Conservation (phyloP, 1,284 basidiomycete genomes). For the Pulveroboletus sp. region DNA sequence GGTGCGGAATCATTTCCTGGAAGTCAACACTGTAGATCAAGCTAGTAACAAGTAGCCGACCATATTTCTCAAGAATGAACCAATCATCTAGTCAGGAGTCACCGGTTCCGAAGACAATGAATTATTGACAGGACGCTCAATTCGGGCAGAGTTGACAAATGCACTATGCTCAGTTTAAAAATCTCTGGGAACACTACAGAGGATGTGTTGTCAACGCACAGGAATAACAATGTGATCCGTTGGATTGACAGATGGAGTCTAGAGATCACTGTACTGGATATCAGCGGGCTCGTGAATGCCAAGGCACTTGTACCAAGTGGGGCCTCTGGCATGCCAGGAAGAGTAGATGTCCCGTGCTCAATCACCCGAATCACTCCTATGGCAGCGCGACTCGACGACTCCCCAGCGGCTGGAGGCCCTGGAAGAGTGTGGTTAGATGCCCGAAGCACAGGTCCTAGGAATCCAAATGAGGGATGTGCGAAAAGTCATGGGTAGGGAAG, state of each 20-base stretch:
- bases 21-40: background rate
- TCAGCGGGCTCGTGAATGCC: background rate
- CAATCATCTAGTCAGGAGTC: background rate
- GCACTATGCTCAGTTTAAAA: background rate
- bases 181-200: background rate
- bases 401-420: background rate
- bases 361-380: background rate
- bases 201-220: background rate
- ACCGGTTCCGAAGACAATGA: background rate
- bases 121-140: background rate
- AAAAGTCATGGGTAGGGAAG: too few species aligned
- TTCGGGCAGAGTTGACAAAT: background rate
- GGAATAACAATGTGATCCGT: too few species aligned
- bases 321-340: background rate
- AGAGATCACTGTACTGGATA: background rate
- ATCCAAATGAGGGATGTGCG: background rate
- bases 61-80: background rate
- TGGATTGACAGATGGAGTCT: background rate
- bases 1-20: background rate
- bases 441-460: background rate
- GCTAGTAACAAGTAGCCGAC: background rate
- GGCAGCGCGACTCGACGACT: background rate
- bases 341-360: background rate
- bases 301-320: background rate
- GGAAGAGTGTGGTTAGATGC: background rate